Percentiles rank a stretch among this genome's conserved stretches.
Evolutionary conservation across 805 yeast genomes (phyloP).

Genomic region (Tetrapisispora fleetii): DNA sequence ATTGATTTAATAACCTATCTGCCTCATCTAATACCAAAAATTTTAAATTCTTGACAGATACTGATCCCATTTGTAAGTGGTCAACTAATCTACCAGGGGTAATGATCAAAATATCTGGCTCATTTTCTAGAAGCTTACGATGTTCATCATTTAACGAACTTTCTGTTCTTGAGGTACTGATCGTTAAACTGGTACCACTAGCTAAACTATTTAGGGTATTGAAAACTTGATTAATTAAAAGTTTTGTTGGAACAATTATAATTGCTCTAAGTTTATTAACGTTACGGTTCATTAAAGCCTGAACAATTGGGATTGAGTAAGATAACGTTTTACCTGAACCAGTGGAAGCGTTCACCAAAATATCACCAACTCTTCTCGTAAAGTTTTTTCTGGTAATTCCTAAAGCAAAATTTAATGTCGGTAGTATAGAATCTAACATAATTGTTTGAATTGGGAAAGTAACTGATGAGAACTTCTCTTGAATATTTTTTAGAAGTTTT

Average conservation of each 20-base stretch:
- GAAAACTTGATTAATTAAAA: slow-evolving; percentile 75
- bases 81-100: slow-evolving; percentile 84
- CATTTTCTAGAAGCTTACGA: slow-evolving; percentile 33
- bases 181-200: slow-evolving; percentile 51
- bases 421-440: slow-evolving; percentile 20
- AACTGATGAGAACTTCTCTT: slow-evolving; percentile 15
- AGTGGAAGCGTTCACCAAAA: slow-evolving; percentile 85
- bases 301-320: slow-evolving; percentile 74
- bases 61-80: slow-evolving; percentile 38
- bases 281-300: slow-evolving; percentile 48
- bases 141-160: slow-evolving; percentile 57
- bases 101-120: slow-evolving; percentile 59
- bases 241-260: slow-evolving; percentile 81
- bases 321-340: slow-evolving; percentile 96
- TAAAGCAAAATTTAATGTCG: slow-evolving; percentile 17
- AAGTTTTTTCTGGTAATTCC: slow-evolving; percentile 27
- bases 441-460: slow-evolving; percentile 29
- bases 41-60: slow-evolving; percentile 43
- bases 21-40: slow-evolving; percentile 75
- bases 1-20: slow-evolving; percentile 72
- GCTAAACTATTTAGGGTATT: slow-evolving; percentile 49
- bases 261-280: slow-evolving; percentile 71
- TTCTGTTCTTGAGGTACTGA: slow-evolving; percentile 48
- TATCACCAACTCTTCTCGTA: slow-evolving; percentile 59
- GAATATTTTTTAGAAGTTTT: slow-evolving; percentile 28